Conservation (phyloP, 2,329 filamentous ascomycete species). For the Chalaropsis ovoidea region DNA sequence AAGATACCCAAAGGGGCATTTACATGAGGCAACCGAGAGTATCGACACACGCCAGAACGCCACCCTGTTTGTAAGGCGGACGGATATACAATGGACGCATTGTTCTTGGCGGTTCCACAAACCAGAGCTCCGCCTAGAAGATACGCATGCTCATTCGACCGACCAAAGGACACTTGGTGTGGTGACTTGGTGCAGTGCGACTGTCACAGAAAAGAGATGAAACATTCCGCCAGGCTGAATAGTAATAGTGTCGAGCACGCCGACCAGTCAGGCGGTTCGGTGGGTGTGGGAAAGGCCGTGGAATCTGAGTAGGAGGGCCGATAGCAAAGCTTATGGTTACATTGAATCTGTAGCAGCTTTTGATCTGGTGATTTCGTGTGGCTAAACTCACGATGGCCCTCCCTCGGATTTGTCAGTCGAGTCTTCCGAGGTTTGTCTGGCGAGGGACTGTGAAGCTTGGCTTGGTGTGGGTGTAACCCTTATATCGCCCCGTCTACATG, state of each 20-base stretch:
- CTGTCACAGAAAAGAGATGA: background rate
- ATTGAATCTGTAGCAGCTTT: too few relatives aligned
- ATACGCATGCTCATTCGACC: background rate
- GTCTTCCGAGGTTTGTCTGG: background rate
- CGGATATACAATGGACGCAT: constrained; percentile 6
- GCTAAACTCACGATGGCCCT: too few relatives aligned
- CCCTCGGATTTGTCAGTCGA: too few relatives aligned
- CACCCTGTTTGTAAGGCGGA: background rate
- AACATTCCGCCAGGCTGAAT: background rate
- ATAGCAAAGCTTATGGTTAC: too few relatives aligned
- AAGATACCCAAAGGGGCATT: background rate
- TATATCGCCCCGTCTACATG: background rate
- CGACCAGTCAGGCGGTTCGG: background rate
- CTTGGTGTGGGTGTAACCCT: background rate
- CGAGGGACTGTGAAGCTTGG: background rate
- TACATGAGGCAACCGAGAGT: background rate
- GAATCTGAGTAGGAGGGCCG: too few relatives aligned
- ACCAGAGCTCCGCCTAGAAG: background rate
- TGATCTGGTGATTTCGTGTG: too few relatives aligned
- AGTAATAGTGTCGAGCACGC: background rate
- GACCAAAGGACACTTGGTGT: background rate
- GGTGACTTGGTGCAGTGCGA: too few relatives aligned
- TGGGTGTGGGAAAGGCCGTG: background rate
- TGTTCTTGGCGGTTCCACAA: constrained; percentile 1
- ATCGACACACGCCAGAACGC: constrained; percentile 1